phyloP scores from a whole-genome alignment of 2,329 filamentous ascomycete species.

The Gnomoniopsis sp. region DNA sequence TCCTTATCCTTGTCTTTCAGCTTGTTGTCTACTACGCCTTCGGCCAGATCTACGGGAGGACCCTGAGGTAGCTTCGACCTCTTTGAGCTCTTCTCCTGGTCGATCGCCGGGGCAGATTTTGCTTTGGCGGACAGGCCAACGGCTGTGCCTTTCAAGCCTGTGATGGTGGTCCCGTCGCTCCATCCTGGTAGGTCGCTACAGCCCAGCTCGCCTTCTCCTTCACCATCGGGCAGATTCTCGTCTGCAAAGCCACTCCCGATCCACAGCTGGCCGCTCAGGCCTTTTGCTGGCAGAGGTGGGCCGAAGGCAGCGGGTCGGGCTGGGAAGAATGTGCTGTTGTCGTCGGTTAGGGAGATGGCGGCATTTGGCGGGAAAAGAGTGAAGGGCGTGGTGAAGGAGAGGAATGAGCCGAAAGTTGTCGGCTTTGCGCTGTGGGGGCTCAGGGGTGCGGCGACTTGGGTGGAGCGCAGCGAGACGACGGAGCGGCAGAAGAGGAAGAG shows the following conservation, averaged over 20 bases:
- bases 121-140: constrained; percentile 36
- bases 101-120: constrained; percentile 25
- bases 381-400: constrained; percentile 72
- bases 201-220: constrained; percentile 79
- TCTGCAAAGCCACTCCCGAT: constrained; percentile 89
- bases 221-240: constrained; percentile 62
- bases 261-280: constrained; percentile 88
- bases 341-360: constrained; percentile 92
- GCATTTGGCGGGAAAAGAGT: constrained; percentile 93
- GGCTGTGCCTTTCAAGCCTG: constrained; percentile 37
- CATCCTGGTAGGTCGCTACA: constrained; percentile 94
- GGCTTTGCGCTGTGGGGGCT: constrained; percentile 34
- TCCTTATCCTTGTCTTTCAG: constrained; percentile 26
- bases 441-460: constrained; percentile 23
- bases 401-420: constrained; percentile 47
- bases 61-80: constrained; percentile 29
- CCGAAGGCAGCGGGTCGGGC: constrained; percentile 93
- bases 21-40: constrained; percentile 22
- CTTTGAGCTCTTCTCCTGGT: constrained; percentile 33
- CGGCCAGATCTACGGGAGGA: constrained; percentile 28
- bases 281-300: constrained; percentile 68
- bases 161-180: constrained; percentile 53
- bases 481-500: constrained; percentile 55
- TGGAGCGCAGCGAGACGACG: constrained; percentile 36
- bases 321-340: constrained; percentile 96